A percentile compares a stretch with the other conserved stretches of the same genome.
Conservation (phyloP, 2,329 filamentous ascomycete genomes). For the Tolypocladium sp. region DNA sequence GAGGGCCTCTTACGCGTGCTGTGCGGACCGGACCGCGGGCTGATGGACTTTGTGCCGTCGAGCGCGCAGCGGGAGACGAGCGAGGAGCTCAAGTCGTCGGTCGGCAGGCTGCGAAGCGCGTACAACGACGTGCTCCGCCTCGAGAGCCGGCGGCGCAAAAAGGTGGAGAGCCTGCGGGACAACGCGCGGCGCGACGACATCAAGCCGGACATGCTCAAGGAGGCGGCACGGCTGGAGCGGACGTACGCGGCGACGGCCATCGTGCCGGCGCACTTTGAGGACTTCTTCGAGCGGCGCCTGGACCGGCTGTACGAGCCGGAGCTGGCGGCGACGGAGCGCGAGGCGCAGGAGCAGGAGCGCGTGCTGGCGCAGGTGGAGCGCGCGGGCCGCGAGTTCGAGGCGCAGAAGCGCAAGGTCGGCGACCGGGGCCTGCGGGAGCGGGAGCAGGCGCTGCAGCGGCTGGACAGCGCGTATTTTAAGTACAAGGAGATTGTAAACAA, state of each 20-base stretch:
- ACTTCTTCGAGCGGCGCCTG: constrained; percentile 77
- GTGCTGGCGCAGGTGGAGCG: constrained; percentile 60
- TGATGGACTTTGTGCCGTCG: constrained; percentile 85
- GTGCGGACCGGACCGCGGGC: constrained; percentile 66
- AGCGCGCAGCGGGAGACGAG: constrained; percentile 72
- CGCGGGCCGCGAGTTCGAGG: constrained; percentile 69
- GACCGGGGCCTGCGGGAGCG: constrained; percentile 57
- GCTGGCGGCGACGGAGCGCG: constrained; percentile 58
- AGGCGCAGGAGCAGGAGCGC: constrained; percentile 67
- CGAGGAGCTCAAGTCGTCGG: constrained; percentile 69
- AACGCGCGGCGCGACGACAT: constrained; percentile 85
- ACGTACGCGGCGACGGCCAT: constrained; percentile 78
- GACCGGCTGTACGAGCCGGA: constrained; percentile 70
- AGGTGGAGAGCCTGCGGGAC: constrained; percentile 68
- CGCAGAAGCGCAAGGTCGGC: constrained; percentile 58
- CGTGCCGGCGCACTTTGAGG: constrained; percentile 83
- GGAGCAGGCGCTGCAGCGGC: constrained; percentile 74
- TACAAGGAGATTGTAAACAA: constrained; percentile 95
- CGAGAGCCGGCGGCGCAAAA: constrained; percentile 70
- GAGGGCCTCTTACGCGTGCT: constrained; percentile 69
- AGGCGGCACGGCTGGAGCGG: constrained; percentile 77
- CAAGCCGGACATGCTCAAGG: constrained; percentile 70
- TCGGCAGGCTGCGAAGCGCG: constrained; percentile 64
- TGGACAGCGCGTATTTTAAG: constrained; percentile 88
- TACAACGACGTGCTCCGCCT: constrained; percentile 80